Evolutionary conservation across 768 basidiomycete species (phyloP).

Genomic region (Butyriboletus loyo): DNA sequence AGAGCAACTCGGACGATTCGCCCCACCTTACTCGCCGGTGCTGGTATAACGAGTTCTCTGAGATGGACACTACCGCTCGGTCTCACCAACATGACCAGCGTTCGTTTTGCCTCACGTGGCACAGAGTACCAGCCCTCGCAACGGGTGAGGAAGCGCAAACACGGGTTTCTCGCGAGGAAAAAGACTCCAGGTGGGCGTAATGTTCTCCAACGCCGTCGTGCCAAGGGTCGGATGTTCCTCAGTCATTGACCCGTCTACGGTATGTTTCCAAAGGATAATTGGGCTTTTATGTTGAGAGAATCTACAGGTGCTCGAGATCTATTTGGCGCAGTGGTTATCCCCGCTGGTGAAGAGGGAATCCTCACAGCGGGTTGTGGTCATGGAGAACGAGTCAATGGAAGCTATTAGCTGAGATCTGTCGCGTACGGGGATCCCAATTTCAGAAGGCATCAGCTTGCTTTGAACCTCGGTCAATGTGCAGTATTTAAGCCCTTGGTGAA

Average conservation of each 20-base stretch:
- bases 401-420: background rate
- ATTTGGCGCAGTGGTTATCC: background rate
- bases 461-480: too few species aligned
- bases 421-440: background rate
- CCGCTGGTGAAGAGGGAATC: background rate
- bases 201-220: slow-evolving; percentile 64
- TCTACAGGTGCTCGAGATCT: background rate
- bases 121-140: slow-evolving; percentile 98
- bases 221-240: slow-evolving; percentile 76
- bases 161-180: slow-evolving; percentile 84
- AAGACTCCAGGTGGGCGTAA: slow-evolving; percentile 66
- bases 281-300: background rate
- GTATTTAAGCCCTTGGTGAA: background rate
- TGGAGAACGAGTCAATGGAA: background rate
- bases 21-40: slow-evolving; percentile 12
- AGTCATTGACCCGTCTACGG: slow-evolving; percentile 54
- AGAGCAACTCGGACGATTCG: slow-evolving; percentile 23
- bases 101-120: slow-evolving; percentile 67
- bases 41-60: slow-evolving; percentile 15
- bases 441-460: background rate
- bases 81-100: slow-evolving; percentile 16
- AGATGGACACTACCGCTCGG: slow-evolving; percentile 22
- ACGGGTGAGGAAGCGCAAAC: slow-evolving; percentile 86
- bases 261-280: slow-evolving; percentile 4
- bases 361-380: background rate